phyloP scores from a whole-genome alignment of 768 basidiomycete species.

The Leccinum sublutescens region DNA sequence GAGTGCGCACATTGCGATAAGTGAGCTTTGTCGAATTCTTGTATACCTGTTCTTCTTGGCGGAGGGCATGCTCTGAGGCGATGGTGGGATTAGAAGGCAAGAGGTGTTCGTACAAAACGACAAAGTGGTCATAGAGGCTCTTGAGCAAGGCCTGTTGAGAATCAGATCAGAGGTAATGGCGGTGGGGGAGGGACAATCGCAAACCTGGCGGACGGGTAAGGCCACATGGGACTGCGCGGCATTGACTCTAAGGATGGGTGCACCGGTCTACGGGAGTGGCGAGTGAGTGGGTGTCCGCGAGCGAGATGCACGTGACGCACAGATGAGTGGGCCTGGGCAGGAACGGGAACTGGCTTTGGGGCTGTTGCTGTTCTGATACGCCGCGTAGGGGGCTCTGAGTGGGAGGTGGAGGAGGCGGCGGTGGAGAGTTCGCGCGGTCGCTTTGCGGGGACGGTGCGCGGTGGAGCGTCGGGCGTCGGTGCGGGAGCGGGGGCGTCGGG shows the following conservation, averaged over 20 bases:
- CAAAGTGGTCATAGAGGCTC: constrained; percentile 69
- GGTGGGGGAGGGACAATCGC: constrained; percentile 18
- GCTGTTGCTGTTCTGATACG: constrained; percentile 52
- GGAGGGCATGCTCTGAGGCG: constrained; percentile 75
- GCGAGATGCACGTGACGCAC: constrained; percentile 12
- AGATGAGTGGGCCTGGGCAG: constrained; percentile 37
- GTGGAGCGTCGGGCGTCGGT: not conserved
- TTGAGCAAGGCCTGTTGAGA: constrained; percentile 67
- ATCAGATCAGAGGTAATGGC: not conserved
- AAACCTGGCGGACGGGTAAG: constrained; percentile 70
- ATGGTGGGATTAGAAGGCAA: constrained; percentile 53
- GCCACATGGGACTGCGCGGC: constrained; percentile 71
- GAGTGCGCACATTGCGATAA: constrained; percentile 69
- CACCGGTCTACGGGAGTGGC: constrained; percentile 44
- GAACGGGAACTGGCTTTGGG: constrained; percentile 43
- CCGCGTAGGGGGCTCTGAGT: constrained; percentile 59
- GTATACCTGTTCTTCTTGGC: constrained; percentile 81
- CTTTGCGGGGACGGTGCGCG: constrained; percentile 48
- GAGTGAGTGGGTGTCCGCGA: not conserved
- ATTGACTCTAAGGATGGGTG: constrained; percentile 63
- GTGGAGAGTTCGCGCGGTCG: constrained; percentile 36
- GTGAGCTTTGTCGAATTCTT: constrained; percentile 70
- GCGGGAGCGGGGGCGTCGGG: constrained; percentile 15
- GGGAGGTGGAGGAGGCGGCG: constrained; percentile 13
- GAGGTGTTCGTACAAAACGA: constrained; percentile 60